phyloP scores from a whole-genome alignment of 2,329 filamentous ascomycete genomes.

The Xylaria sp. region DNA sequence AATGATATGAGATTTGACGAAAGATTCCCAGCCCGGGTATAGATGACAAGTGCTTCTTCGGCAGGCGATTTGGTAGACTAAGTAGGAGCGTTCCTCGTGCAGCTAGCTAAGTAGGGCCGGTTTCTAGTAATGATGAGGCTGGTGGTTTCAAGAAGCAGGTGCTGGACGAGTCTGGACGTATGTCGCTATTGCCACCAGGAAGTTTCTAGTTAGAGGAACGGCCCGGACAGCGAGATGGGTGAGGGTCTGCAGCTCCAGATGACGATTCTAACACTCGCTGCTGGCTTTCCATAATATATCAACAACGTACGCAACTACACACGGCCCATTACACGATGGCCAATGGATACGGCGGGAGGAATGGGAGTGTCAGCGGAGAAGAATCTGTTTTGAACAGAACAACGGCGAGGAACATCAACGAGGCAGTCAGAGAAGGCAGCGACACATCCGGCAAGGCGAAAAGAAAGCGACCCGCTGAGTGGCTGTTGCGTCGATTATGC shows the following conservation, averaged over 20 bases:
- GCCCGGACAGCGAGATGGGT: conserved; percentile 1
- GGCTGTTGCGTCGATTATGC: conserved; percentile 23
- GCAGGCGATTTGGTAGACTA: not conserved
- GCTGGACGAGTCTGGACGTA: not conserved
- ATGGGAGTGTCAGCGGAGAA: not conserved
- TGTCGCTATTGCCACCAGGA: conserved; percentile 1
- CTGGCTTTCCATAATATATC: conserved; percentile 1
- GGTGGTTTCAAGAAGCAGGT: conserved; percentile 11
- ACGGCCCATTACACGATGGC: not conserved
- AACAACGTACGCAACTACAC: conserved; percentile 1
- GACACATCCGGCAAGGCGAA: conserved; percentile 20
- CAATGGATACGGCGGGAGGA: not conserved
- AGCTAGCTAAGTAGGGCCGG: not conserved
- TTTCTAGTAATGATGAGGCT: not conserved
- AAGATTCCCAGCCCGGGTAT: not conserved
- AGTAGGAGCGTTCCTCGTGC: not conserved
- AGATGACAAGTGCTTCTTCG: conserved; percentile 1
- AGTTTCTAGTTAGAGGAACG: not conserved
- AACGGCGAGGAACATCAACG: not conserved
- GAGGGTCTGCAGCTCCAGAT: conserved; percentile 5
- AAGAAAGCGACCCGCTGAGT: conserved; percentile 19
- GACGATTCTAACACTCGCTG: conserved; percentile 8
- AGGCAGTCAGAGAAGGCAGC: conserved; percentile 22
- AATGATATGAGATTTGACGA: conserved; percentile 2
- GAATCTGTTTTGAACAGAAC: not conserved